Evolutionary conservation across 2,329 filamentous ascomycete species (phyloP), one percentile per base, ranked within the genome.

Genomic region (Aspergillus jensenii): DNA sequence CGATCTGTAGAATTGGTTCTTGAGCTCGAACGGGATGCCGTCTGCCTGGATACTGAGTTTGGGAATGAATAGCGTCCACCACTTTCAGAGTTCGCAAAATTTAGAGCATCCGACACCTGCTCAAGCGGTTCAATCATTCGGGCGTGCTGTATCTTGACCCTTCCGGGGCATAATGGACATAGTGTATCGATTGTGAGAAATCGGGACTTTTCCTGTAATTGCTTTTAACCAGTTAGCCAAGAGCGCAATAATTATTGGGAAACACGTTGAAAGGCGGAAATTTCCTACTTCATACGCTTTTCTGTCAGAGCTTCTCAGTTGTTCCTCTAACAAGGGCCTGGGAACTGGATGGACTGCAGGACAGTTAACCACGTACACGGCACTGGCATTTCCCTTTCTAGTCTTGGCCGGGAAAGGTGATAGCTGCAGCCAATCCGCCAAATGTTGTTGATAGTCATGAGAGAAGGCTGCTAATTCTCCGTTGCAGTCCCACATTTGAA

Each of bases 41-140:
- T 66, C 35, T 60, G 40, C 35, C 55, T 44, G 15, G 65, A 67
- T 6, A 52, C 44, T 5, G 64, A 64, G n/a, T 62, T 60, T 3
- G 56, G 58, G 15, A 62, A 21, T n/a, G 62, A 66, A 23, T 60
- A 53, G 6, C 50, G 62, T n/a, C 59, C 59, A n/a, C 47, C 60
- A 21, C 58, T 54, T 4, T 63, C 61, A 5, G 63, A 62, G 25
- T 62, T 62, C 2, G 64, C 52, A 17, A 56, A 41, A 21, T 69
- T 62, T 4, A 71, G 52, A 7, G 65, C 56, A 52, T 58, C 64
- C 17, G 66, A 45, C n/a, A 68, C 43, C 15, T 66, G 64, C 41
- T 69, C 68, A 9, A 73, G 65, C 9, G 69, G 67, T 55, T 75
- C 70, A n/a, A 74, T 67, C 43, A 74, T 64, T 8, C 72, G 71